Base-by-base conservation (phyloP, 768 basidiomycete genomes). In the Rhodotorula sphaerocarpa region DNA sequence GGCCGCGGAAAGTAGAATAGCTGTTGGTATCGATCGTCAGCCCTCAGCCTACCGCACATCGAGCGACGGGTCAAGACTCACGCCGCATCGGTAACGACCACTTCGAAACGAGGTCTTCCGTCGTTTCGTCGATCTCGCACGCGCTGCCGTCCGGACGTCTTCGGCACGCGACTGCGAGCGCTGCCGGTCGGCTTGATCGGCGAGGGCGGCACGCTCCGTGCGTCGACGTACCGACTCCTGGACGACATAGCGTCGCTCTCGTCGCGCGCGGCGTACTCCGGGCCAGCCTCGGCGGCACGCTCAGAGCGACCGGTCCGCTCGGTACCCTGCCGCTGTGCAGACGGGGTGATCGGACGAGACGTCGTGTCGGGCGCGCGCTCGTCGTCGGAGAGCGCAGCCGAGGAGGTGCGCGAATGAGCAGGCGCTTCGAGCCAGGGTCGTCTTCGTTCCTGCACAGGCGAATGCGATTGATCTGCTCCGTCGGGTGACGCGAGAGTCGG, bases 1-100 rank as follows among this genome's bases (percentile, higher is more conserved):
- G 70, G 7, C 75, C 74, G 64, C 74, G 74, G 73, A 75, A 78
- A 2, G 77, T 78, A 31, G 72, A 65, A 74, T 76, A 77, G 5
- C 76, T 74, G 16, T 73, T 71, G 7, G 11, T 14, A 18, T 3
- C 21, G 3, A 21, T 6, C n/a, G 42, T 56, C 42, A 43, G 28
- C 21, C 1, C 14, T 18, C 10, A 16, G 25, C 30, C 11, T 21
- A 55, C 31, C 2, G 45, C 42, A 25, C 14, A 15, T 21, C 3
- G 23, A 25, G 34, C 11, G 34, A 42, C n/a, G 12, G 5, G 27
- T 3, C n/a, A 15, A 0, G 3, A 60, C 66, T 27, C 39, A 69
- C 70, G 61, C 51, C 3, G 70, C 70, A 57, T 76, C 77, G 16
- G 73, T 66, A 16, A 78, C 70, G 55, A 77, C 70, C 23, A 77